Evolutionary conservation across 2,329 filamentous ascomycete species (phyloP), one percentile per base, ranked within the genome.

Genomic region (Colletotrichum navitas): DNA sequence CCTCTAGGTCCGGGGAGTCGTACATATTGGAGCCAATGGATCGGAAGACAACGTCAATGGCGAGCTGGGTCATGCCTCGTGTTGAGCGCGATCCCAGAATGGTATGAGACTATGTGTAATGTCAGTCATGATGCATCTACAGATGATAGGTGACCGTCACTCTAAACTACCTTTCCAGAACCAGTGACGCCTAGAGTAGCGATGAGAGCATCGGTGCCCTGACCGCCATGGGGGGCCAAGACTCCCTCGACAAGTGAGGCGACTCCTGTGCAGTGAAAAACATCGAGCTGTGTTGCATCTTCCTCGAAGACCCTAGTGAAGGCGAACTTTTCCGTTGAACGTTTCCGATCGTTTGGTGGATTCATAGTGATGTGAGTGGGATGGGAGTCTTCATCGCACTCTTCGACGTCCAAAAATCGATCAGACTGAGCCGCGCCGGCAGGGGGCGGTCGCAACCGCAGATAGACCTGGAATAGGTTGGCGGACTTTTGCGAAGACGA

Each of bases 291-390:
- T 8, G 89, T 89, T 1, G 94, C 91, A 77, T 92, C 87, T 78
- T 98, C 95, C 76, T 97, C 93, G 76, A 98, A 98, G 1, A 99
- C 94, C 73, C 90, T 90, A 0, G 96, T 99, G 79, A 99, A 99
- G 1, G 92, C 93, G 79, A 98, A 99, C 79, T 93, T 94, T 81
- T 99, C 96, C 45, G 98, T 90, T 1, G 95, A 94, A 56, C 95
- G 90, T 76, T 95, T 93, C 68, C 95, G 89, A 73, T 98, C 95
- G 74, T 91, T 93, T 2, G 94, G 93, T 0, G 95, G 94, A 76
- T 93, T 93, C 21, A 95, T 81, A 0, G 91, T 93, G 74, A 95
- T 92, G 78, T 94, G 91, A 1, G 90, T 93, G 0, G 92, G 86
- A 32, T 77, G 80, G 54, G 78, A 82, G 73, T 78, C 81, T 63